Conservation (phyloP, 2,329 filamentous ascomycete genomes). For the Colletotrichum horii region DNA sequence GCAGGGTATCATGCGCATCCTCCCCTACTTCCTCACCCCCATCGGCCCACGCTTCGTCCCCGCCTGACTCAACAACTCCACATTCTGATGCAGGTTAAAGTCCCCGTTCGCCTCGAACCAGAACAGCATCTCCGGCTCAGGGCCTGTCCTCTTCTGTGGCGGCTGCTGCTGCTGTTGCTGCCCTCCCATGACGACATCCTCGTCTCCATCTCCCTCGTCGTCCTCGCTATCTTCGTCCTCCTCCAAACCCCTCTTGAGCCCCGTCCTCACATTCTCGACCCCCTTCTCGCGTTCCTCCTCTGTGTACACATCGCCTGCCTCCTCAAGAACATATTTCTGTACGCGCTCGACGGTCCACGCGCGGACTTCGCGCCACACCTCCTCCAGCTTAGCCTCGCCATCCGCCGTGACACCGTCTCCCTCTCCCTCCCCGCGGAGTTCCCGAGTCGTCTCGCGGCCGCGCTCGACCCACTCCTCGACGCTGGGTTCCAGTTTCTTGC, state of each 20-base stretch:
- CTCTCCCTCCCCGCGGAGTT: constrained; percentile 23
- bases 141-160: constrained; percentile 30
- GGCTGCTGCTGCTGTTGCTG: constrained; percentile 31
- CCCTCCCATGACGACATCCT: constrained; percentile 40
- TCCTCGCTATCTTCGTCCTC: constrained; percentile 62
- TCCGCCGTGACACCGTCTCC: constrained; percentile 43
- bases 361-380: constrained; percentile 60
- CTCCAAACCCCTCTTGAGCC: constrained; percentile 62
- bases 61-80: constrained; percentile 46
- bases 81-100: constrained; percentile 47
- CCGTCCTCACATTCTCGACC: constrained; percentile 74
- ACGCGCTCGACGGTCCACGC: constrained; percentile 47
- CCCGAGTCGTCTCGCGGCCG: constrained; percentile 55
- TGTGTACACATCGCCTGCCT: constrained; percentile 69
- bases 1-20: constrained; percentile 21
- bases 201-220: constrained; percentile 62
- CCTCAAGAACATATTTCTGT: constrained; percentile 45
- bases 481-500: constrained; percentile 82
- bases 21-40: background rate
- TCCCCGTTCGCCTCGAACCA: constrained; percentile 52
- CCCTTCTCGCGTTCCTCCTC: constrained; percentile 71
- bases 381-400: constrained; percentile 48
- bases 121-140: constrained; percentile 52
- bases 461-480: constrained; percentile 76
- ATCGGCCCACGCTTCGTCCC: constrained; percentile 22